A percentile compares a stretch with the other conserved stretches of the same genome.
These are phyloP conservation scores for Aphelidium insulamus DNA, from an alignment of 371 early-diverging fungal genomes.

Conservation along the genomic window DNA sequence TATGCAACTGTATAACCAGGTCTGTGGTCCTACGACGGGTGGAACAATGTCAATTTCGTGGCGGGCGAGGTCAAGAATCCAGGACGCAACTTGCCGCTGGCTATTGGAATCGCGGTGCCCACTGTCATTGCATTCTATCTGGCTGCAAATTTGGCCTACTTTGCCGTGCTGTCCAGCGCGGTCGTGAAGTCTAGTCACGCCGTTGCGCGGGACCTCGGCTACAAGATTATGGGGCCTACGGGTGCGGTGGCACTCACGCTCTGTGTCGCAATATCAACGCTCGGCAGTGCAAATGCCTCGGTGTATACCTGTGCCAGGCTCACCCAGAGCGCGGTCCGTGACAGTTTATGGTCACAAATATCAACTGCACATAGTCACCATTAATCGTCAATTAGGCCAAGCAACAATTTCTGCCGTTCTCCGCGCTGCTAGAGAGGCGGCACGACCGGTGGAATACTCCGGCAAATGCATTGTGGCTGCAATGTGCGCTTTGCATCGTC, in stretches of 20 bases:
- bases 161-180: conserved; percentile 46
- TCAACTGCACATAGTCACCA: conserved; percentile 47
- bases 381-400: no score
- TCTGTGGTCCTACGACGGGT: conserved; percentile 85
- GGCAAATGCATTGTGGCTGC: conserved; percentile 33
- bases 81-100: conserved; percentile 45
- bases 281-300: conserved; percentile 50
- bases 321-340: conserved; percentile 31
- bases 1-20: conserved; percentile 13
- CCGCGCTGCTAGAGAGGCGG: conserved; percentile 33
- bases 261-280: conserved; percentile 46
- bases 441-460: conserved; percentile 36
- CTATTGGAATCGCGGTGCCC: conserved; percentile 29
- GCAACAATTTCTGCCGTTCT: conserved; percentile 48
- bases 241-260: conserved; percentile 47
- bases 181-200: conserved; percentile 37
- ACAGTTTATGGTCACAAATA: conserved; percentile 48
- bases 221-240: conserved; percentile 37
- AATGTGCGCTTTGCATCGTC: conserved; percentile 29
- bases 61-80: conserved; percentile 77
- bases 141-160: conserved; percentile 64
- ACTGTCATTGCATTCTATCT: conserved; percentile 54
- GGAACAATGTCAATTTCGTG: conserved; percentile 71
- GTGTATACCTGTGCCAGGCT: conserved; percentile 12
- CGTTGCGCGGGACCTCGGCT: conserved; percentile 36